These are phyloP conservation scores for Plasmopara viticola DNA, from an alignment of 352 stramenopile genomes.

Conservation along the genomic window DNA sequence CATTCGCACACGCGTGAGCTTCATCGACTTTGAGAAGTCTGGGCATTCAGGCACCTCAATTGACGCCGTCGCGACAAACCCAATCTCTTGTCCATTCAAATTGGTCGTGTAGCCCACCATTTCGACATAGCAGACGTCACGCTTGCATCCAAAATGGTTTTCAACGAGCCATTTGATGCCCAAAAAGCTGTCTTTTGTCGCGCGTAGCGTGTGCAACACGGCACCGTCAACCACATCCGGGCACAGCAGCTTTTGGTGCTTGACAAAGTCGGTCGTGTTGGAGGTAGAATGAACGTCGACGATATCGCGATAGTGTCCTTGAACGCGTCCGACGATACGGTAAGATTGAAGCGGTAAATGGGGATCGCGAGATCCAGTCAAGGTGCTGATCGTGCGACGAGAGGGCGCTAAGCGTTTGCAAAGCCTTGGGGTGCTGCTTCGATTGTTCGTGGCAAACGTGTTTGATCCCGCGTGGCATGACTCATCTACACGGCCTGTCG, in stretches of 20 bases:
- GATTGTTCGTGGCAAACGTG: slow-evolving; percentile 3
- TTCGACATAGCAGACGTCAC: slow-evolving; percentile 43
- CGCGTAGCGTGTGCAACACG: slow-evolving; percentile 32
- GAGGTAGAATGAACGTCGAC: slow-evolving; percentile 31
- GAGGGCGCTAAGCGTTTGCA: slow-evolving; percentile 4
- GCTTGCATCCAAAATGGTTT: slow-evolving; percentile 24
- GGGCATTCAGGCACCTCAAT: slow-evolving; percentile 43
- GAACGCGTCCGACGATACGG: slow-evolving; percentile 39
- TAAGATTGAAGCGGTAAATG: slow-evolving; percentile 28
- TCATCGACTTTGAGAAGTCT: slow-evolving; percentile 22
- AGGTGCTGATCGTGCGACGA: slow-evolving; percentile 11
- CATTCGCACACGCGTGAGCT: slow-evolving; percentile 34
- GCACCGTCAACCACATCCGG: slow-evolving; percentile 34
- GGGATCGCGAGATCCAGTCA: slow-evolving; percentile 6
- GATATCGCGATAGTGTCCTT: slow-evolving; percentile 48
- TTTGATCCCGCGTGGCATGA: slow-evolving; percentile 6
- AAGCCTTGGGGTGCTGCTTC: slow-evolving; percentile 10
- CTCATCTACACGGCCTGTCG: slow-evolving; percentile 13
- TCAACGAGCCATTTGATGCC: slow-evolving; percentile 46
- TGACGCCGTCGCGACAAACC: slow-evolving; percentile 34
- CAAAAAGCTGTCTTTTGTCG: slow-evolving; percentile 34
- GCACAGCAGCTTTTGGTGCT: slow-evolving; percentile 41
- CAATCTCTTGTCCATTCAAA: slow-evolving; percentile 29
- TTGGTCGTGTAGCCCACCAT: slow-evolving; percentile 46
- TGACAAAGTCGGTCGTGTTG: slow-evolving; percentile 33